Percentiles rank a stretch among this genome's conserved stretches.
phyloP scores from a whole-genome alignment of 768 basidiomycete genomes.

The Hysterangium stoloniferum region DNA sequence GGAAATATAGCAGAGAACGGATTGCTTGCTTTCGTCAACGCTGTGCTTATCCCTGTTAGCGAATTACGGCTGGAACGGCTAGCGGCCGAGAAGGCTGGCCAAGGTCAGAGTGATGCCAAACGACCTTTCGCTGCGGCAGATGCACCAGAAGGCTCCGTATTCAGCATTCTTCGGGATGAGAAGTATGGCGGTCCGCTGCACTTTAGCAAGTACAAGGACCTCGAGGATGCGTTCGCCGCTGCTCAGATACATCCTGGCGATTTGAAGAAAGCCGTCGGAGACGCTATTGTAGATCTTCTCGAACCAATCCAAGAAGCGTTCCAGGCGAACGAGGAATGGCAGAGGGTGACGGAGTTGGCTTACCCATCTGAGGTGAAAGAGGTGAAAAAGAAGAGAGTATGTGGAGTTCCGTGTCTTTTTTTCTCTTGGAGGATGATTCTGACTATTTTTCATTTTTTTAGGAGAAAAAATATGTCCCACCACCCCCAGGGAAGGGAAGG shows the following conservation, averaged over 20 bases:
- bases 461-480: constrained; percentile 80
- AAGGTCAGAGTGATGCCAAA: constrained; percentile 35
- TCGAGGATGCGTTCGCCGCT: constrained; percentile 68
- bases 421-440: not conserved
- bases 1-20: constrained; percentile 87
- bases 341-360: constrained; percentile 63
- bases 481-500: constrained; percentile 73
- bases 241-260: constrained; percentile 85
- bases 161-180: constrained; percentile 68
- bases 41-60: constrained; percentile 85
- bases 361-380: constrained; percentile 65
- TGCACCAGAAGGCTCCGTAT: constrained; percentile 77
- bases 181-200: constrained; percentile 70
- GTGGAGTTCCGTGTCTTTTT: too few relatives aligned
- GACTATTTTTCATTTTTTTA: constrained; percentile 19
- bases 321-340: constrained; percentile 72
- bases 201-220: constrained; percentile 54
- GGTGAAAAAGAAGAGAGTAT: constrained; percentile 49
- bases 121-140: constrained; percentile 56
- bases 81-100: too few relatives aligned
- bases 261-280: constrained; percentile 71
- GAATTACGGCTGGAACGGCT: constrained; percentile 58
- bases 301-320: constrained; percentile 78
- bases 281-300: constrained; percentile 65
- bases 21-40: constrained; percentile 73